A percentile compares a stretch with the other conserved stretches of the same genome.
phyloP scores from a whole-genome alignment of 2,329 filamentous ascomycete species.

The Xylariales sp. region DNA sequence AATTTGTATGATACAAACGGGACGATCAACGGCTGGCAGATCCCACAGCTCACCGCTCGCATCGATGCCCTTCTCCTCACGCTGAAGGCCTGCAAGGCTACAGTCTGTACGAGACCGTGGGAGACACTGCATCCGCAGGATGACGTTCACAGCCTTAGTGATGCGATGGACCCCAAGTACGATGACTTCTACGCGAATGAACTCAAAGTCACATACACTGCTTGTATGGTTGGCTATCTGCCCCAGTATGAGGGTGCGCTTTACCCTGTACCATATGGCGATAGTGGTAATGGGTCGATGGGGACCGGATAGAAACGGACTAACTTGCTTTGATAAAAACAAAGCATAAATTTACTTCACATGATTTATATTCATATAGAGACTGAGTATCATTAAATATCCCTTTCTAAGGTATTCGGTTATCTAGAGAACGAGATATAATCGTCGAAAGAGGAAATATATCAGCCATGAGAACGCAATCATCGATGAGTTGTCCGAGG shows the following conservation, averaged over 20 bases:
- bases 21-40: slow-evolving; percentile 27
- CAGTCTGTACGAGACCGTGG: slow-evolving; percentile 53
- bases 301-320: no score
- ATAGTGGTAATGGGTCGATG: neutral
- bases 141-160: slow-evolving; percentile 43
- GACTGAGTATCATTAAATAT: no score
- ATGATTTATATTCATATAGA: no score
- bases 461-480: no score
- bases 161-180: slow-evolving; percentile 44
- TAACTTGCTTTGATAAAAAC: no score
- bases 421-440: no score
- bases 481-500: no score
- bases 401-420: no score
- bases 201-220: slow-evolving; percentile 45
- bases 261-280: neutral
- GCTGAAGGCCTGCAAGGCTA: slow-evolving; percentile 55
- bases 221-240: slow-evolving; percentile 54
- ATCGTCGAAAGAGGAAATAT: no score
- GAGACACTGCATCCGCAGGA: slow-evolving; percentile 50
- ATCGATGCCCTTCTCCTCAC: slow-evolving; percentile 57
- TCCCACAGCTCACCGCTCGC: slow-evolving; percentile 39
- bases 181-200: slow-evolving; percentile 49
- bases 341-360: no score
- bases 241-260: slow-evolving; percentile 45
- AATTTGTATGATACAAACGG: slow-evolving; percentile 33